Conservation (phyloP, 2,329 filamentous ascomycete species). For the Ramularia collo-cygni region DNA sequence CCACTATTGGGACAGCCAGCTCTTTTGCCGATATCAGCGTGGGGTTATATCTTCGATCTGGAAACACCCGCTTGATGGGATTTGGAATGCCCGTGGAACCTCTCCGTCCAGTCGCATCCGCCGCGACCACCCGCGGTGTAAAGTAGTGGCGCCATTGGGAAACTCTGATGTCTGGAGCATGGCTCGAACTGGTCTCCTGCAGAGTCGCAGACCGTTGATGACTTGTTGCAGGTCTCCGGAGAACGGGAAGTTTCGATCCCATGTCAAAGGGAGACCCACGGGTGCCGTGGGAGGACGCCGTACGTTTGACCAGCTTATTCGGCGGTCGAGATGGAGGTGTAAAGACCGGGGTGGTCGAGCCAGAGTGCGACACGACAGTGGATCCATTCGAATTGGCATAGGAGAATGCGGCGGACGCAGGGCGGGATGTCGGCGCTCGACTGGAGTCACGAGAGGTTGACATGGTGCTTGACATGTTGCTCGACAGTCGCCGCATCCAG, state of each 20-base stretch:
- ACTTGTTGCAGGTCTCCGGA: conserved; percentile 70
- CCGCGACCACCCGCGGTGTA: conserved; percentile 23
- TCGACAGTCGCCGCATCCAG: conserved; percentile 66
- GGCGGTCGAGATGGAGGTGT: conserved; percentile 44
- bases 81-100: conserved; percentile 32
- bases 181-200: conserved; percentile 34
- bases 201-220: conserved; percentile 69
- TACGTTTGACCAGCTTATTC: conserved; percentile 73
- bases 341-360: conserved; percentile 59
- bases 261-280: conserved; percentile 42
- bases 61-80: conserved; percentile 31
- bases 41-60: conserved; percentile 30
- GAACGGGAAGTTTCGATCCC: conserved; percentile 56
- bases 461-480: conserved; percentile 18
- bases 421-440: conserved; percentile 53
- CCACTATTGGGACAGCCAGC: conserved; percentile 14
- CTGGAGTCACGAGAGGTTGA: conserved; percentile 27
- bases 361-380: conserved; percentile 39
- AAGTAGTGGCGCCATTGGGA: conserved; percentile 30
- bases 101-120: conserved; percentile 18
- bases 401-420: conserved; percentile 58
- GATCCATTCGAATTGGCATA: conserved; percentile 52
- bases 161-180: conserved; percentile 17
- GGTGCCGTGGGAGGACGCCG: conserved; percentile 49
- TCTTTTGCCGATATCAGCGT: conserved; percentile 27